Base-by-base conservation (phyloP, 106 monocot genomes). In the Alisma plantagoaquatica region DNA sequence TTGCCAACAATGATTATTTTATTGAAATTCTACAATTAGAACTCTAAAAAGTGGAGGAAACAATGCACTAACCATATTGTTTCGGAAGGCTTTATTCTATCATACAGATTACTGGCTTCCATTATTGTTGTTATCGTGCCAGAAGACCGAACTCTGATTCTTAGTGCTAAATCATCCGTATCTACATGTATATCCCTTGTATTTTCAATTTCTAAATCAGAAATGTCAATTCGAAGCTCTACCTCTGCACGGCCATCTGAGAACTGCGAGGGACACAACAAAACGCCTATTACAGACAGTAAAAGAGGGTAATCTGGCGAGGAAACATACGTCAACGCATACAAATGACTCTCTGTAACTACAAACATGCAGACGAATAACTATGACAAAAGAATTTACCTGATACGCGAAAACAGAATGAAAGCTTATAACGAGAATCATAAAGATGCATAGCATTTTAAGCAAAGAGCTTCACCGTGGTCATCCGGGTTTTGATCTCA, bases 61-160 rank as follows among this genome's bases (percentile, higher is more conserved):
- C 17, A 29, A 1, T 53, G 14, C 16, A 77, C 70, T 4, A 53
- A 94, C 94, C 94, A 94, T 77, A 88, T 88, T 17, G 88, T 88
- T 71, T 96, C 94, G 27, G 75, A 75, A 53, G 81, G 67, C 71
- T 88, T 96, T 55, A 88, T 73, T 61, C 60, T 83, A 18, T 75
- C 84, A 68, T 77, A 96, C 7, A 96, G 59, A 42, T 24, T 35
- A 66, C 49, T 60, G 2, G 60, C 42, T 32, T 88, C 73, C 67
- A 84, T 65, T 45, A 88, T 56, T 33, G 84, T 84, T 44, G 59
- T 41, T 18, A 84, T 56, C 54, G 73, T 70, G 8, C 68, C 77
- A 41, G 75, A 60, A 16, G 61, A 50, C 60, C 79, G 81, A 53
- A 73, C 75, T 73, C 75, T 73, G 43, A 96, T 60, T 46, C 70